Evolutionary conservation across 306 rosid species (phyloP).

Genomic region (Mimosa bimucronata): DNA sequence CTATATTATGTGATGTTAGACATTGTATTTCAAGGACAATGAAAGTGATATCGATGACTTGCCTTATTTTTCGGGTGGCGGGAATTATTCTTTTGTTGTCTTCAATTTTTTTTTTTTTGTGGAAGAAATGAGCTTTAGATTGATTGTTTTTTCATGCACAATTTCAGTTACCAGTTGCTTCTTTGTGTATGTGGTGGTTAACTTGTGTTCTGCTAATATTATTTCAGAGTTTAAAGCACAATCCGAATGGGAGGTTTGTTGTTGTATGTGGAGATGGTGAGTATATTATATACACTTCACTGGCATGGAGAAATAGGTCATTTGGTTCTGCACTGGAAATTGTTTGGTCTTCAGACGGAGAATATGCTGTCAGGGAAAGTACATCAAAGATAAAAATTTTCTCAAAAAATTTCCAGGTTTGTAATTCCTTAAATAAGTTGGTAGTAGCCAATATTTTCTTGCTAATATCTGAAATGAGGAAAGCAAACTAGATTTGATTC

Average conservation of each 20-base stretch:
- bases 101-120: slow-evolving; percentile 29
- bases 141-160: slow-evolving; percentile 6
- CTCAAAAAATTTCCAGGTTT: slow-evolving; percentile 93
- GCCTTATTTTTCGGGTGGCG: slow-evolving; percentile 2
- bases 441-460: slow-evolving; percentile 12
- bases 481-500: slow-evolving; percentile 14
- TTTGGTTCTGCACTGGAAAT: slow-evolving; percentile 95
- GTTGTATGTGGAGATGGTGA: slow-evolving; percentile 99
- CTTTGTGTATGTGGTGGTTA: slow-evolving; percentile 11
- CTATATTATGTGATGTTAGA: slow-evolving; percentile 16
- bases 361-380: slow-evolving; percentile 93
- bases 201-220: slow-evolving; percentile 23
- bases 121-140: slow-evolving; percentile 24
- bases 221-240: slow-evolving; percentile 86
- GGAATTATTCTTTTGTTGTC: slow-evolving; percentile 23
- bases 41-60: slow-evolving; percentile 6
- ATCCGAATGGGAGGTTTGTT: slow-evolving; percentile 97
- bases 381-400: slow-evolving; percentile 91
- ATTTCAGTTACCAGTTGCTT: slow-evolving; percentile 36
- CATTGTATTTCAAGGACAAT: slow-evolving; percentile 20
- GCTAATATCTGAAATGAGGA: slow-evolving; percentile 15
- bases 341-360: slow-evolving; percentile 98
- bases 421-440: slow-evolving; percentile 30
- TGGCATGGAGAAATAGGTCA: slow-evolving; percentile 97
- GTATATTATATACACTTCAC: slow-evolving; percentile 89